Evolutionary conservation across 805 yeast species (phyloP), one percentile per base, ranked within the genome.

Genomic region (Citeromyces nyonsensis): DNA sequence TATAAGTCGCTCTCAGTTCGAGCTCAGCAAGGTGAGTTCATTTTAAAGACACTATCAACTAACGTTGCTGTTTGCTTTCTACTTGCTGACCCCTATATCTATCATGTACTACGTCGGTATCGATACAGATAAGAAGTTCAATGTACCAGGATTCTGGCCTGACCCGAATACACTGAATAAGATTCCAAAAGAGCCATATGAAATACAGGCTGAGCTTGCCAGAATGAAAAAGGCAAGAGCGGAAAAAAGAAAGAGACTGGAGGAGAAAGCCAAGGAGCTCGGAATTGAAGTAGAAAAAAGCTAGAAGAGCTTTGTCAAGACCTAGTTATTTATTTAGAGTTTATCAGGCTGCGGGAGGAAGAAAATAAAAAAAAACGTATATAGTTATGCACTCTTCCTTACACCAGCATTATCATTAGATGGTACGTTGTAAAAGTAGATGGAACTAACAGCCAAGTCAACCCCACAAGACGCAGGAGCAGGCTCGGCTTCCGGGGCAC

Each of bases 101-200:
- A 79, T 84, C 47, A 86, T 86, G 97, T 78, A 83, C 54, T 86
- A 79, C 44, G 86, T 84, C 29, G 96, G 97, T 49, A 68, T 79
- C 26, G 86, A 86, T 44, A 79, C 96, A 2, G 94, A 86, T 52
- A 70, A 64, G 44, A 86, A 84, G 58, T 73, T 86, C 52, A 82
- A 84, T 48, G 75, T 85, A 31, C 93, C 94, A 6, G 95, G 95
- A 13, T 86, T 83, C 56, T 85, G 95, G 94, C 97, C 97, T 3
- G 96, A 85, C 51, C 95, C 95, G 28, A 79, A 80, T 28, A 79
- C 95, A 2, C 63, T 84, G 42, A 85, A 86, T 50, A 78, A 82
- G 55, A 76, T 86, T 25, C 97, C 97, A 3, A 86, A 85, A 47
- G 95, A 86, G 47, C 85, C 85, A 2, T 81, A 78, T 45, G 95